Percentiles rank a stretch among this genome's conserved stretches.
These are phyloP conservation scores for Colletotrichum caudatum DNA, from an alignment of 2,329 filamentous ascomycete genomes.

Conservation along the genomic window DNA sequence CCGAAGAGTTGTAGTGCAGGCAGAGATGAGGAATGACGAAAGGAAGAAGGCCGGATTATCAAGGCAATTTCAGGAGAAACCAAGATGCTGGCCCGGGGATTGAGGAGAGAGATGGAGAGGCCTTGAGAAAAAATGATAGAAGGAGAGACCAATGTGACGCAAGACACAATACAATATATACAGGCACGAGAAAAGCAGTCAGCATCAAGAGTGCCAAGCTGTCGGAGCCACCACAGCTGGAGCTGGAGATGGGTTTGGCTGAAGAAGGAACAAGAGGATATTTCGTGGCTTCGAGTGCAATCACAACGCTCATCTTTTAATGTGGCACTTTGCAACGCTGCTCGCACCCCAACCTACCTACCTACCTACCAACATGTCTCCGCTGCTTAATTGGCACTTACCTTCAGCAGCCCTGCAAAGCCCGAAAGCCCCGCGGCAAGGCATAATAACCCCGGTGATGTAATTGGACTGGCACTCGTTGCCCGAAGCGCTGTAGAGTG, in stretches of 20 bases:
- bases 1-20: constrained; percentile 4
- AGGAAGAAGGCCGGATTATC: background rate
- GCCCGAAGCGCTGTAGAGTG: constrained; percentile 17
- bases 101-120: background rate
- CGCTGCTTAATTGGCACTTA: too few relatives aligned
- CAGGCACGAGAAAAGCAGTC: background rate
- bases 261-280: constrained; percentile 16
- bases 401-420: background rate
- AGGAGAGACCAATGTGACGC: background rate
- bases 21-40: constrained; percentile 7
- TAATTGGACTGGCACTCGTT: constrained; percentile 32
- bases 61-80: background rate
- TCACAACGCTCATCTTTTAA: constrained; percentile 9
- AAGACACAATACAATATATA: background rate
- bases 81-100: background rate
- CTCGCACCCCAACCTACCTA: background rate
- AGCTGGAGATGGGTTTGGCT: constrained; percentile 7
- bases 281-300: constrained; percentile 31
- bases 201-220: constrained; percentile 8
- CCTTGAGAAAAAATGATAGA: background rate
- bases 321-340: background rate
- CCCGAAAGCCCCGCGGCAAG: constrained; percentile 8
- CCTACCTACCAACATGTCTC: background rate
- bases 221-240: background rate
- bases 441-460: background rate